These are phyloP conservation scores for Xylariaceae sp. DNA, from an alignment of 2,329 filamentous ascomycete species.

Conservation along the genomic window DNA sequence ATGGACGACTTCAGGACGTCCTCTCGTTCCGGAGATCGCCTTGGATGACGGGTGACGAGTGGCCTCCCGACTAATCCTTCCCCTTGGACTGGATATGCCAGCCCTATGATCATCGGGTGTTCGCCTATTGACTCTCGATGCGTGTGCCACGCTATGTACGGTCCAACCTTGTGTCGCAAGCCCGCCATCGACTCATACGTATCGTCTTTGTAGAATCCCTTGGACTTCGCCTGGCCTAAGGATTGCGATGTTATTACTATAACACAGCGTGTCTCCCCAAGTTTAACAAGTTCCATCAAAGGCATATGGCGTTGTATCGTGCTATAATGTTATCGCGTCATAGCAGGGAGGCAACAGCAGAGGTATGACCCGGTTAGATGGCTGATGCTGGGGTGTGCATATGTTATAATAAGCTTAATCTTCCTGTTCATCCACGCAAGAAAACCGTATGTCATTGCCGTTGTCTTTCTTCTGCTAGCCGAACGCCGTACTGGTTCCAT, in stretches of 20 bases:
- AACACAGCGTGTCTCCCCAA: neutral
- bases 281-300: neutral
- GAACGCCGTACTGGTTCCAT: too few relatives aligned
- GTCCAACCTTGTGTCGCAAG: neutral
- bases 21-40: too few relatives aligned
- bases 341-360: neutral
- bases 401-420: slow-evolving; percentile 12
- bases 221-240: neutral
- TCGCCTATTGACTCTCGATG: neutral
- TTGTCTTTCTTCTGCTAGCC: too few relatives aligned
- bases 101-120: too few relatives aligned
- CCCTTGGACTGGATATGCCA: too few relatives aligned
- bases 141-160: neutral
- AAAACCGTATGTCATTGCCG: neutral
- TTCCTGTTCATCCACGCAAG: slow-evolving; percentile 6
- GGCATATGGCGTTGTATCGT: slow-evolving; percentile 7
- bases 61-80: too few relatives aligned
- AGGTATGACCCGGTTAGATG: neutral
- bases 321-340: slow-evolving; percentile 6
- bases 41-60: too few relatives aligned
- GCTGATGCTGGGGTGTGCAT: slow-evolving; percentile 14
- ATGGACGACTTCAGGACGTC: too few relatives aligned
- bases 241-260: neutral
- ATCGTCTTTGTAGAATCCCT: neutral
- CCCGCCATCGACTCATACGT: neutral